Percentiles rank a stretch among this genome's conserved stretches.
Evolutionary conservation across 768 basidiomycete species (phyloP).

Genomic region (Daedaleopsis nitida): DNA sequence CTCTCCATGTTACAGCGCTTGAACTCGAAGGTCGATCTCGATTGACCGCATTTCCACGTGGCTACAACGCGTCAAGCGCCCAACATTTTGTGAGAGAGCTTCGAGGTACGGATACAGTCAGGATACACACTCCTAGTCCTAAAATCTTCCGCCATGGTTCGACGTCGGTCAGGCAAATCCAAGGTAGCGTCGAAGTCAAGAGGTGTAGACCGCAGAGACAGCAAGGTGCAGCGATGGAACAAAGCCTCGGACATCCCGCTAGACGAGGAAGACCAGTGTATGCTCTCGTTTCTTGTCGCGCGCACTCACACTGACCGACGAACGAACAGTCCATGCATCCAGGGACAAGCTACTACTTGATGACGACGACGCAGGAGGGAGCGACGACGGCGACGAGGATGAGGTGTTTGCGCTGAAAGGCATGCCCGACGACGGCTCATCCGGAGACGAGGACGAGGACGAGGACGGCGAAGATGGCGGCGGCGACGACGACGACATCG

Average conservation of each 20-base stretch:
- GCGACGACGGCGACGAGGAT: slow-evolving; percentile 66
- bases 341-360: slow-evolving; percentile 80
- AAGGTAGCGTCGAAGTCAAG: slow-evolving; percentile 44
- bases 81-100: background rate
- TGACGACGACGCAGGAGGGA: slow-evolving; percentile 49
- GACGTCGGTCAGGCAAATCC: slow-evolving; percentile 42
- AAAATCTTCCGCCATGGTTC: slow-evolving; percentile 42
- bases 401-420: slow-evolving; percentile 81
- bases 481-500: slow-evolving; percentile 38
- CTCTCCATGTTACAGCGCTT: too few species aligned
- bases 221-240: slow-evolving; percentile 67
- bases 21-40: too few species aligned
- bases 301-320: background rate
- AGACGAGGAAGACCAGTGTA: slow-evolving; percentile 82
- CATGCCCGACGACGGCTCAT: slow-evolving; percentile 41
- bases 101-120: background rate
- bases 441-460: slow-evolving; percentile 45
- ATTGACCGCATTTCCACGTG: too few species aligned
- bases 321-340: slow-evolving; percentile 62
- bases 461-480: slow-evolving; percentile 42
- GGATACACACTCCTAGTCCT: background rate
- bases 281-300: background rate
- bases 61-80: too few species aligned
- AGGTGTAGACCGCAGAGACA: slow-evolving; percentile 50
- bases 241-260: slow-evolving; percentile 66